These are phyloP conservation scores for Eutrema heterophyllum DNA, from an alignment of 345 rosid species.

Conservation along the genomic window DNA sequence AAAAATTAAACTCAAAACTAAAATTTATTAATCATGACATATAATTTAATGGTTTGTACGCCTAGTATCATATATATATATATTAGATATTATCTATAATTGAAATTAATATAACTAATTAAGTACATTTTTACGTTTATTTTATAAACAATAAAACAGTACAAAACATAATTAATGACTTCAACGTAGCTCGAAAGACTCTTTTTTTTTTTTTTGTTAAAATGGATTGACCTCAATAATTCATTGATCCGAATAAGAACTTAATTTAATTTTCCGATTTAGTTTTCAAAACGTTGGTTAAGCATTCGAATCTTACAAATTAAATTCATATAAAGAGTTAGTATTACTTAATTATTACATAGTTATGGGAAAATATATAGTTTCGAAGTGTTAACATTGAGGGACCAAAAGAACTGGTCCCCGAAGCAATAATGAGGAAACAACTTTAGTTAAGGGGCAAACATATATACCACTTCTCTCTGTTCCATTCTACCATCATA, in stretches of 20 bases:
- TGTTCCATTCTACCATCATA: not conserved
- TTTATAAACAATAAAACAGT: too few species aligned
- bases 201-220: not conserved
- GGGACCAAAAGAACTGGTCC: slow-evolving; percentile 23
- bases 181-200: too few species aligned
- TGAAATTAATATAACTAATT: not conserved
- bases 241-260: not conserved
- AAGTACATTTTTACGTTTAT: not conserved
- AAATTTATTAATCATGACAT: too few species aligned
- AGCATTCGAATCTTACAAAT: not conserved
- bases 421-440: slow-evolving; percentile 29
- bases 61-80: too few species aligned
- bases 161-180: too few species aligned
- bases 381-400: slow-evolving; percentile 1
- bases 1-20: not conserved
- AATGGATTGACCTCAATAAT: not conserved
- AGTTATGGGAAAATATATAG: slow-evolving; percentile 1
- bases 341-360: not conserved
- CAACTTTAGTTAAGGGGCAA: slow-evolving; percentile 32
- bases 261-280: not conserved
- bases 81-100: too few species aligned
- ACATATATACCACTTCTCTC: slow-evolving; percentile 25
- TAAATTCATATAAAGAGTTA: not conserved
- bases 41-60: too few species aligned
- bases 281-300: not conserved